phyloP scores from a whole-genome alignment of 2,329 filamentous ascomycete genomes.

The Curvularia hawaiiensis region DNA sequence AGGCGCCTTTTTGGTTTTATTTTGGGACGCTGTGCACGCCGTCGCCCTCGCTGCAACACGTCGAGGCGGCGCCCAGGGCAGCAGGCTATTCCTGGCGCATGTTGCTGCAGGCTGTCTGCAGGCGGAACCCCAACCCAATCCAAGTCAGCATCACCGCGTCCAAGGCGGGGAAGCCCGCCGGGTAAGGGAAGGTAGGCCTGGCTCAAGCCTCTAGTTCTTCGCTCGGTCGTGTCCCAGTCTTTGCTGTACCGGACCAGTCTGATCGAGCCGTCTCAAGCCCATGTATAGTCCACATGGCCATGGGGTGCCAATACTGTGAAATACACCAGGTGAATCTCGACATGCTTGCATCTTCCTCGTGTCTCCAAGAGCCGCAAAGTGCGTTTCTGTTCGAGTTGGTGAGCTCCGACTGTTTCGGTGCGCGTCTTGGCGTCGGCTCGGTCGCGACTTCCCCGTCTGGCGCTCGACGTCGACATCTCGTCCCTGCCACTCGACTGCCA shows the following conservation, averaged over 20 bases:
- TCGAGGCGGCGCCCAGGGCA: not conserved
- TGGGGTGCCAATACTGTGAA: too few species aligned
- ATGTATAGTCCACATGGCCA: too few species aligned
- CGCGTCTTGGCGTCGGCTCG: conserved; percentile 6
- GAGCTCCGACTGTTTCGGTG: too few species aligned
- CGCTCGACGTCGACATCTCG: not conserved
- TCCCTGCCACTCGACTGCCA: not conserved
- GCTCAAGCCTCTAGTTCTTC: too few species aligned
- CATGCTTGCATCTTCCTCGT: too few species aligned
- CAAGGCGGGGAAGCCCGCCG: conserved; percentile 13
- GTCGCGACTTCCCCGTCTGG: not conserved
- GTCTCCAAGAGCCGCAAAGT: too few species aligned
- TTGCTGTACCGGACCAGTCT: too few species aligned
- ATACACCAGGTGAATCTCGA: too few species aligned
- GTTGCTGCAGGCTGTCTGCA: conserved; percentile 8
- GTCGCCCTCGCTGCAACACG: too few species aligned
- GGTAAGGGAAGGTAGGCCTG: not conserved
- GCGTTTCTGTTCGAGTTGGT: too few species aligned
- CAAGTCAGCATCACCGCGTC: conserved; percentile 1
- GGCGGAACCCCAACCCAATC: not conserved
- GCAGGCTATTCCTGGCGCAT: conserved; percentile 6
- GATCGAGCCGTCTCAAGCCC: too few species aligned
- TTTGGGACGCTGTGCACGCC: not conserved
- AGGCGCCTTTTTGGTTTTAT: not conserved
- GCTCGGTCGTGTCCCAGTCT: conserved; percentile 2